phyloP scores from a whole-genome alignment of 768 basidiomycete genomes.

The Mycena belliarum region DNA sequence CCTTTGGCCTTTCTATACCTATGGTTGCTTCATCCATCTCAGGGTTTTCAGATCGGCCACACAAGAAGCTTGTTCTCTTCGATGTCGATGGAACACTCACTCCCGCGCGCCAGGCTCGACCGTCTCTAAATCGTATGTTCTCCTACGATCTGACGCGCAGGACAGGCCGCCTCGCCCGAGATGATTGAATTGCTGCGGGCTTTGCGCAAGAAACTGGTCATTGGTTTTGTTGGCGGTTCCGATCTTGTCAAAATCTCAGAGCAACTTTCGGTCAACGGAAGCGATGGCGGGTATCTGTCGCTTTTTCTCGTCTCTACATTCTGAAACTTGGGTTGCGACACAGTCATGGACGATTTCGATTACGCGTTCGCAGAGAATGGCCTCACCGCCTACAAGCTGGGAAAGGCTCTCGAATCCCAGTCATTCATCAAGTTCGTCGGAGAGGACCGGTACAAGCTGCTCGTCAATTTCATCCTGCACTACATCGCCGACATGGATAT shows the following conservation, averaged over 20 bases:
- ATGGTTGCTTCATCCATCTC: constrained; percentile 59
- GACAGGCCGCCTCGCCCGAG: constrained; percentile 61
- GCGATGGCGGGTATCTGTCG: constrained; percentile 53
- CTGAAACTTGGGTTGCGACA: not conserved
- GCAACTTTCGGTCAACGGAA: constrained; percentile 65
- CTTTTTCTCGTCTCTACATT: not conserved
- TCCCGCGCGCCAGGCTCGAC: constrained; percentile 60
- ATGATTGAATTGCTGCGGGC: constrained; percentile 68
- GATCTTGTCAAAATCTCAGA: constrained; percentile 88
- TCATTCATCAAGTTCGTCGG: constrained; percentile 90
- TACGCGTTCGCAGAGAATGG: constrained; percentile 96
- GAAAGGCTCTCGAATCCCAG: constrained; percentile 69
- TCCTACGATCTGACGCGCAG: not conserved
- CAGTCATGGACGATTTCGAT: constrained; percentile 83
- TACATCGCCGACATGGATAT: constrained; percentile 92
- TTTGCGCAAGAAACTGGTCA: constrained; percentile 69
- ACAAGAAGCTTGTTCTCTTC: constrained; percentile 74
- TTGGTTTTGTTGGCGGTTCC: constrained; percentile 94
- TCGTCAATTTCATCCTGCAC: constrained; percentile 92
- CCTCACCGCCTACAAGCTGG: constrained; percentile 83
- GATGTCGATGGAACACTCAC: constrained; percentile 83
- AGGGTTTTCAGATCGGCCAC: constrained; percentile 65
- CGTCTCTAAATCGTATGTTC: not conserved
- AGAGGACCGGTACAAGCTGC: constrained; percentile 88
- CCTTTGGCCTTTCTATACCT: too few relatives aligned